phyloP scores from a whole-genome alignment of 1,139 yeast genomes.

The Scheffersomyces insectosa region DNA sequence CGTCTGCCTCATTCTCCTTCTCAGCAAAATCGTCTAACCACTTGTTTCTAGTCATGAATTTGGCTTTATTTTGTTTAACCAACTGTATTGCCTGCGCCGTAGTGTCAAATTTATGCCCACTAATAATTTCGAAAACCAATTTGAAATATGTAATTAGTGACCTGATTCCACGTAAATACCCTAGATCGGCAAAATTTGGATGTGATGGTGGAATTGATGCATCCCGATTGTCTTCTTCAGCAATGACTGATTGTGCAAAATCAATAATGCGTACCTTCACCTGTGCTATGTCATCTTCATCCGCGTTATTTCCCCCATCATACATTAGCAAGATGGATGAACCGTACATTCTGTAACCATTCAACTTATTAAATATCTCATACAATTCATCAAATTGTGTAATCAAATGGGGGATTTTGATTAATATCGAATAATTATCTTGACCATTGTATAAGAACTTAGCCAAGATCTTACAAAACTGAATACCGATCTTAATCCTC shows the following conservation, averaged over 20 bases:
- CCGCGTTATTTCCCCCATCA: slow-evolving; percentile 55
- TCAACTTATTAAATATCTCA: slow-evolving; percentile 52
- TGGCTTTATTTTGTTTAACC: slow-evolving; percentile 26
- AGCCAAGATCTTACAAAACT: slow-evolving; percentile 72
- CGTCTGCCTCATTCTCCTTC: slow-evolving; percentile 23
- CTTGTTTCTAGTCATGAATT: slow-evolving; percentile 28
- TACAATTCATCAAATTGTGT: slow-evolving; percentile 60
- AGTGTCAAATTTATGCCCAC: slow-evolving; percentile 22
- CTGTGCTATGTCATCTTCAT: slow-evolving; percentile 14
- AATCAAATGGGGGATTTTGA: slow-evolving; percentile 68
- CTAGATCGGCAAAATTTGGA: slow-evolving; percentile 66
- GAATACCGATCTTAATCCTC: slow-evolving; percentile 66
- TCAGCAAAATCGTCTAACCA: slow-evolving; percentile 55
- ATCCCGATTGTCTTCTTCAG: slow-evolving; percentile 44
- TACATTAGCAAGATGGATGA: slow-evolving; percentile 86
- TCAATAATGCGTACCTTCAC: slow-evolving; percentile 78
- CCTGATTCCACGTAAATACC: slow-evolving; percentile 79
- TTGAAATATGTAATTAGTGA: slow-evolving; percentile 66
- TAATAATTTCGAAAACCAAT: slow-evolving; percentile 50
- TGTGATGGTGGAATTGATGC: slow-evolving; percentile 63
- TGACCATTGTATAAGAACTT: slow-evolving; percentile 80
- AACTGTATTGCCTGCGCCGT: slow-evolving; percentile 21
- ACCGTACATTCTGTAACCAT: slow-evolving; percentile 91
- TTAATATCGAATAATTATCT: slow-evolving; percentile 56
- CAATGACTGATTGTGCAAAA: slow-evolving; percentile 92